Conservation (phyloP, 2,329 filamentous ascomycete species). For the Aplosporella prunicola region DNA sequence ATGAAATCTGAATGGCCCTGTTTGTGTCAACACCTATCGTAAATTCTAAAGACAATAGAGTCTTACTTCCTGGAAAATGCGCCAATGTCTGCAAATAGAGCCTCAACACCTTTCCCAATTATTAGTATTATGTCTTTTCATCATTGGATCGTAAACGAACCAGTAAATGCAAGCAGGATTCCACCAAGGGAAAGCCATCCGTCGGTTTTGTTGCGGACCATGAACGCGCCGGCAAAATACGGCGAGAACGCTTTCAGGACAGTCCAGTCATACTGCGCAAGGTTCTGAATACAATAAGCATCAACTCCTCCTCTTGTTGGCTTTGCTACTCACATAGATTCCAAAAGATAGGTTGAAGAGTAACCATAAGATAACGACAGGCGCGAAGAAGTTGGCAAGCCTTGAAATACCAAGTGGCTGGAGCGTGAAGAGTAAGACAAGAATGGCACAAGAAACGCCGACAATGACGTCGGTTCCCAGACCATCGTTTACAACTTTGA, state of each 20-base stretch:
- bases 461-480: constrained; percentile 49
- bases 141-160: constrained; percentile 17
- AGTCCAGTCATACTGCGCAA: constrained; percentile 36
- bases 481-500: constrained; percentile 47
- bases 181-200: constrained; percentile 62
- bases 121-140: background rate
- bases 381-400: constrained; percentile 53
- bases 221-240: constrained; percentile 51
- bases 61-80: constrained; percentile 50
- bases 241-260: constrained; percentile 46
- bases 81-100: constrained; percentile 67
- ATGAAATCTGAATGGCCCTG: constrained; percentile 61
- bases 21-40: background rate
- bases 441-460: constrained; percentile 54
- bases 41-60: background rate
- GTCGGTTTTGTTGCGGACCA: constrained; percentile 48
- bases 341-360: constrained; percentile 53
- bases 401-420: constrained; percentile 57
- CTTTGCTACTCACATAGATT: constrained; percentile 40
- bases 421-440: constrained; percentile 53
- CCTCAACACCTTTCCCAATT: constrained; percentile 46
- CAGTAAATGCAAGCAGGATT: constrained; percentile 64
- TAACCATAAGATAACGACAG: constrained; percentile 59
- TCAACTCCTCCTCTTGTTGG: too few species aligned
- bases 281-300: constrained; percentile 21